These are phyloP conservation scores for Colletotrichum higginsianum DNA, from an alignment of 2,329 filamentous ascomycete genomes.

Conservation along the genomic window DNA sequence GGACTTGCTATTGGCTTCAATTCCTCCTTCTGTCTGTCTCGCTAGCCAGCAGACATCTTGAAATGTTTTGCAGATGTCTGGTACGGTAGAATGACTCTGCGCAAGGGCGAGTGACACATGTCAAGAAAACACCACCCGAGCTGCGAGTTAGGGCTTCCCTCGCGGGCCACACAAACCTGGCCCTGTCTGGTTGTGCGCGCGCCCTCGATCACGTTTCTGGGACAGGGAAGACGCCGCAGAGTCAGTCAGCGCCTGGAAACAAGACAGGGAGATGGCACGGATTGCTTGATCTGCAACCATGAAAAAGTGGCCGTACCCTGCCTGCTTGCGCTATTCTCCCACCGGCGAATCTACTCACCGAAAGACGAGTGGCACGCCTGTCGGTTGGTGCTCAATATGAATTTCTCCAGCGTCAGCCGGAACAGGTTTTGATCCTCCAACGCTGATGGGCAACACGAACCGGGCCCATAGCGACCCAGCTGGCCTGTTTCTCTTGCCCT, in stretches of 20 bases:
- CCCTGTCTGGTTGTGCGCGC: conserved; percentile 22
- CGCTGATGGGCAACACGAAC: neutral
- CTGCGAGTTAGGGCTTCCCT: conserved; percentile 29
- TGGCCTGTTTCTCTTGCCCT: conserved; percentile 1
- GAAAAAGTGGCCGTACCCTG: conserved; percentile 9
- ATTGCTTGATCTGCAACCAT: conserved; percentile 33
- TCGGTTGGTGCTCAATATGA: conserved; percentile 9
- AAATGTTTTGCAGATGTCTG: no score
- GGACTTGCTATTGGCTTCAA: conserved; percentile 6
- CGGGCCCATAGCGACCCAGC: conserved; percentile 12
- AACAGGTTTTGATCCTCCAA: conserved; percentile 4
- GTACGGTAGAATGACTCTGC: conserved; percentile 5
- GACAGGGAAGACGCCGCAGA: conserved; percentile 32
- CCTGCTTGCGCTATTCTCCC: neutral
- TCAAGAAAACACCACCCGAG: conserved; percentile 21
- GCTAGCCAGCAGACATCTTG: neutral
- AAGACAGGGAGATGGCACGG: conserved; percentile 20
- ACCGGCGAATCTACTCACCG: conserved; percentile 6
- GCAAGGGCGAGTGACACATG: conserved; percentile 31
- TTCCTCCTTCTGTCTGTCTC: neutral
- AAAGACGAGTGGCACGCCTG: neutral
- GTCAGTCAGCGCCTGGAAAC: conserved; percentile 25
- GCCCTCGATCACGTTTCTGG: conserved; percentile 16
- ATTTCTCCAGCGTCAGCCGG: neutral
- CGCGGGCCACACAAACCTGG: conserved; percentile 3